phyloP scores from a whole-genome alignment of 2,329 filamentous ascomycete species.

The Herpotrichia juniperi region DNA sequence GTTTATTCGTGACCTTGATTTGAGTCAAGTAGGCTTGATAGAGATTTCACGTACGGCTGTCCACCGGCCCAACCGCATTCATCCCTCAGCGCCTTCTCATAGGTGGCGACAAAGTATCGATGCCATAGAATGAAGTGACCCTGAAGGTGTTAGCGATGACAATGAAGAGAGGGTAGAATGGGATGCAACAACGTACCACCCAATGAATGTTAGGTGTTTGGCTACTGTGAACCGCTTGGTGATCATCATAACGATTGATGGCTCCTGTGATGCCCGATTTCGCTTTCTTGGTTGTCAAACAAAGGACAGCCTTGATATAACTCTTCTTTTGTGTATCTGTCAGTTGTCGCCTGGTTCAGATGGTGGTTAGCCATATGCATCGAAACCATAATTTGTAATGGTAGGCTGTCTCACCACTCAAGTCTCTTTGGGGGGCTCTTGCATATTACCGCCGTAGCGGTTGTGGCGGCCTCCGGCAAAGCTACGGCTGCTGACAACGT shows the following conservation, averaged over 20 bases:
- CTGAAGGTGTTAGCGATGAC: not conserved
- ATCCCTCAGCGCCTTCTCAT: conserved; percentile 27
- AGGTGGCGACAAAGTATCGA: conserved; percentile 26
- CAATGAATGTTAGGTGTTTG: conserved; percentile 31
- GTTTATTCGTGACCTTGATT: no score
- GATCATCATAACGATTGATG: conserved; percentile 29
- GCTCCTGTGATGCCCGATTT: not conserved
- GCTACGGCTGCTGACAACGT: not conserved
- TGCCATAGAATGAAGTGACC: conserved; percentile 31
- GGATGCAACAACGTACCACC: conserved; percentile 14
- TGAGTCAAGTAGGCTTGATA: not conserved
- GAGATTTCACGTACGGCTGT: conserved; percentile 15
- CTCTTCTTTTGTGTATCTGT: not conserved
- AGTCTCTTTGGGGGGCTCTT: not conserved
- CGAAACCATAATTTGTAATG: not conserved
- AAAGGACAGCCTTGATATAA: not conserved
- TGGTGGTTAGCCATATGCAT: not conserved
- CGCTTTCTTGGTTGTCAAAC: not conserved
- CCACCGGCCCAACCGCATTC: conserved; percentile 31
- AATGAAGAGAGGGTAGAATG: not conserved
- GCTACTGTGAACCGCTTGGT: conserved; percentile 25
- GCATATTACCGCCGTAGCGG: not conserved
- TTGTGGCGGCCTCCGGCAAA: not conserved
- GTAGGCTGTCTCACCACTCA: not conserved
- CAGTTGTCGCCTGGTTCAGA: not conserved